These are phyloP conservation scores for Suillus clintonianus DNA, from an alignment of 768 basidiomycete genomes.

Conservation along the genomic window DNA sequence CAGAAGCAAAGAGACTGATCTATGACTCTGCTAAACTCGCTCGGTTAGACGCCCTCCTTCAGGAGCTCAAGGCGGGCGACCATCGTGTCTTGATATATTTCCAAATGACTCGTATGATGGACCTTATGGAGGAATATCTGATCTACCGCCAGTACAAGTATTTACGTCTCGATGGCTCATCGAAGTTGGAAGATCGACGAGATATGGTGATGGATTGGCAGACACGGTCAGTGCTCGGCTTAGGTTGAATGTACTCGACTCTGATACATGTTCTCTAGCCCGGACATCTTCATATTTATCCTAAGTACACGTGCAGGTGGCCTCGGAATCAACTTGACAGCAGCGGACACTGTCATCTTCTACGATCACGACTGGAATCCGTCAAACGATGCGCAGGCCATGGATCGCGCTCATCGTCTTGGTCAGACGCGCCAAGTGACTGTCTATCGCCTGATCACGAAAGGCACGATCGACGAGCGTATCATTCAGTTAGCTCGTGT, in stretches of 20 bases:
- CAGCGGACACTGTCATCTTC: constrained; percentile 40
- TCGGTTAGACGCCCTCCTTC: constrained; percentile 83
- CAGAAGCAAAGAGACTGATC: constrained; percentile 91
- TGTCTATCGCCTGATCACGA: constrained; percentile 92
- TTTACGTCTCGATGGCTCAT: constrained; percentile 88
- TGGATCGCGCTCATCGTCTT: constrained; percentile 96
- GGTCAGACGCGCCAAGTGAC: constrained; percentile 98
- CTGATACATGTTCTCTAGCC: constrained; percentile 28
- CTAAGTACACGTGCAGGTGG: constrained; percentile 95
- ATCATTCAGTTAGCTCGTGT: constrained; percentile 95
- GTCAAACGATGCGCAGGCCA: constrained; percentile 96
- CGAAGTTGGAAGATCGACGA: constrained; percentile 91
- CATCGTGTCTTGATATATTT: constrained; percentile 96
- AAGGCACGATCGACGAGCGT: constrained; percentile 94
- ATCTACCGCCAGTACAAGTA: constrained; percentile 97
- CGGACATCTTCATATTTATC: constrained; percentile 94
- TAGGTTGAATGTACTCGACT: not conserved
- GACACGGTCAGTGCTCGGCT: constrained; percentile 63
- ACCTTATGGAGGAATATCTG: constrained; percentile 97
- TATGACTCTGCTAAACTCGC: constrained; percentile 97
- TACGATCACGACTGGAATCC: constrained; percentile 58
- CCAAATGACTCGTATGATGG: constrained; percentile 99
- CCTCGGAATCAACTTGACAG: constrained; percentile 94
- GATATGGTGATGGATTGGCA: constrained; percentile 99
- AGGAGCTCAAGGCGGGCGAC: constrained; percentile 89